These are phyloP conservation scores for Gossypium arboreum DNA, from an alignment of 345 rosid genomes.

Conservation along the genomic window DNA sequence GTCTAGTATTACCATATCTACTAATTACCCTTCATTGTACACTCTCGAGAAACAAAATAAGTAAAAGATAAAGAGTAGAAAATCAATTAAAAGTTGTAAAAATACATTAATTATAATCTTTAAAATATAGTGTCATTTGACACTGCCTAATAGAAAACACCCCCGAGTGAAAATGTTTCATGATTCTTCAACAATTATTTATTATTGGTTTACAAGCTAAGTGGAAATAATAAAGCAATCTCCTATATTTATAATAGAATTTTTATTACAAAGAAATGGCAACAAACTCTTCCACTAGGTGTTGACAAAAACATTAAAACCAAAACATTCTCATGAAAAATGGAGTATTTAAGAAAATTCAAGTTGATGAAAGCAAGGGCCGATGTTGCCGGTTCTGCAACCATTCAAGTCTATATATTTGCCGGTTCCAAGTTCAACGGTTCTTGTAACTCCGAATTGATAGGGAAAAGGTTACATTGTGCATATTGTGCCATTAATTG, in stretches of 20 bases:
- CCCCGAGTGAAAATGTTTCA: neutral
- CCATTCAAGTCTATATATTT: slow-evolving; percentile 20
- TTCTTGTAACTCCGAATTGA: slow-evolving; percentile 72
- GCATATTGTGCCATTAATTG: slow-evolving; percentile 87
- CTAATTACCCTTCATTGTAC: no score
- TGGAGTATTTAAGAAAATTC: neutral
- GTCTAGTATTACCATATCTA: no score
- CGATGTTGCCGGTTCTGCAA: neutral
- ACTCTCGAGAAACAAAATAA: no score
- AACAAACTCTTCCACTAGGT: neutral
- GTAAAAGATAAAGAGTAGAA: no score
- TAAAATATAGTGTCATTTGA: no score
- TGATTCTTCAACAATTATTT: neutral
- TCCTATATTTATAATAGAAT: neutral
- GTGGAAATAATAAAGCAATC: neutral
- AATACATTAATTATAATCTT: no score
- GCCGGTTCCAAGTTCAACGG: slow-evolving; percentile 37
- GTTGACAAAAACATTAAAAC: neutral
- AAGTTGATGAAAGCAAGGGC: neutral
- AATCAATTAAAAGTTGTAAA: no score
- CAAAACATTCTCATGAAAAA: neutral
- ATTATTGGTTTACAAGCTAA: slow-evolving; percentile 13
- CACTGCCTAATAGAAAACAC: no score
- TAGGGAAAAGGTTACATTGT: slow-evolving; percentile 65
- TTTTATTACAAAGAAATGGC: neutral